These are phyloP conservation scores for Lolium perenne DNA, from an alignment of 176 grass and related monocot genomes.

Conservation along the genomic window DNA sequence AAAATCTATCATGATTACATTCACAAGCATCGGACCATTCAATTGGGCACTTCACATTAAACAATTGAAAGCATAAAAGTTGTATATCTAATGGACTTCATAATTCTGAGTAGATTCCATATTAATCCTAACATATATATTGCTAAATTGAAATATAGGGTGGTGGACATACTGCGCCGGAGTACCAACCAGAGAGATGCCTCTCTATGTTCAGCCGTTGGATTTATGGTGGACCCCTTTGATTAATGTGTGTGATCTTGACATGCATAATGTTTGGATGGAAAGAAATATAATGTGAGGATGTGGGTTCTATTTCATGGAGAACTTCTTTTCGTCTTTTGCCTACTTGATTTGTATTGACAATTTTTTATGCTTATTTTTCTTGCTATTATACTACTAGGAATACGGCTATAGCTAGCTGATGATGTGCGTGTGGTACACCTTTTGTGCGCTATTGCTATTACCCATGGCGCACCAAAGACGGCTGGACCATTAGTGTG, in stretches of 20 bases:
- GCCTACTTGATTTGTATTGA: not conserved
- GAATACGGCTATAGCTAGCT: too few species aligned
- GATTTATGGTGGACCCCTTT: constrained; percentile 40
- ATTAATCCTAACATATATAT: not conserved
- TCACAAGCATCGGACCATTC: not conserved
- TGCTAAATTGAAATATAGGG: constrained; percentile 13
- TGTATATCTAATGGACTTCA: not conserved
- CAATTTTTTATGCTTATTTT: not conserved
- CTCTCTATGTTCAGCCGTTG: constrained; percentile 46
- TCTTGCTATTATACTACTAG: not conserved
- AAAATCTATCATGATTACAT: not conserved
- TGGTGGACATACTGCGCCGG: constrained; percentile 53
- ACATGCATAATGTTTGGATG: not conserved
- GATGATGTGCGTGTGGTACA: too few species aligned
- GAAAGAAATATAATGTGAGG: not conserved
- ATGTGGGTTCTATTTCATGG: not conserved
- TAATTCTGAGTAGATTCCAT: not conserved
- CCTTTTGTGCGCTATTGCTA: too few species aligned
- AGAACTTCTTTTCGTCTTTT: not conserved
- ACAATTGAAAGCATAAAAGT: not conserved
- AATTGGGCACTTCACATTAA: not conserved
- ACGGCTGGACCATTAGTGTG: too few species aligned
- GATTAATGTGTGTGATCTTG: not conserved
- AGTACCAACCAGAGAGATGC: constrained; percentile 48
- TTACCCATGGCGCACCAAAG: too few species aligned